Evolutionary conservation across 1,284 basidiomycete genomes (phyloP).

Genomic region (Grifola frondosa): DNA sequence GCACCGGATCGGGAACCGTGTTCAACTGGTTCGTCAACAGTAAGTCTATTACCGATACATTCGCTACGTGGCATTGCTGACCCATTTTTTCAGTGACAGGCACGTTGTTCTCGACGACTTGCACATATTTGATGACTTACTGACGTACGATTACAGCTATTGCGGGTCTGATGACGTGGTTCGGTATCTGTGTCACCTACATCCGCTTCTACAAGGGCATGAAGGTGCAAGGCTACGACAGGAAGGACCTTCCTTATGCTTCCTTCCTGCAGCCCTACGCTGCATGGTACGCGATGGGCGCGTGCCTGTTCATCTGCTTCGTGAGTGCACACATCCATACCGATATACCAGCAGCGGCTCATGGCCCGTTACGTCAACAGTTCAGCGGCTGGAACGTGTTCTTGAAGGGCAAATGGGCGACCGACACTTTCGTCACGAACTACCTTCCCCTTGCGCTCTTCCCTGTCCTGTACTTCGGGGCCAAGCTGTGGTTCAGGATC

Average conservation of each 20-base stretch:
- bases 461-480: slow-evolving; percentile 69
- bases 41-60: slow-evolving; percentile 12
- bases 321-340: slow-evolving; percentile 41
- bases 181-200: slow-evolving; percentile 79
- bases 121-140: background rate
- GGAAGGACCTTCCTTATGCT: slow-evolving; percentile 65
- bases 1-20: slow-evolving; percentile 50
- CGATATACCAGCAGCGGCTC: too few relatives aligned
- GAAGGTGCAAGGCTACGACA: slow-evolving; percentile 72
- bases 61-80: background rate
- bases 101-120: slow-evolving; percentile 17
- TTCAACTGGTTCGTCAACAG: slow-evolving; percentile 70
- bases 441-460: slow-evolving; percentile 80
- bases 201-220: slow-evolving; percentile 78
- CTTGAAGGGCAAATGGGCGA: slow-evolving; percentile 63
- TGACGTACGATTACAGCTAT: slow-evolving; percentile 35
- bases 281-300: slow-evolving; percentile 62
- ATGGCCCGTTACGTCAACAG: too few relatives aligned
- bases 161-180: slow-evolving; percentile 79
- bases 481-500: slow-evolving; percentile 52
- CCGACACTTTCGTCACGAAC: slow-evolving; percentile 52
- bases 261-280: slow-evolving; percentile 69
- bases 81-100: slow-evolving; percentile 31
- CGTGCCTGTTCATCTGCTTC: slow-evolving; percentile 64
- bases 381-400: slow-evolving; percentile 79